These are phyloP conservation scores for Trametes pubescens DNA, from an alignment of 1,284 basidiomycete species.

Conservation along the genomic window DNA sequence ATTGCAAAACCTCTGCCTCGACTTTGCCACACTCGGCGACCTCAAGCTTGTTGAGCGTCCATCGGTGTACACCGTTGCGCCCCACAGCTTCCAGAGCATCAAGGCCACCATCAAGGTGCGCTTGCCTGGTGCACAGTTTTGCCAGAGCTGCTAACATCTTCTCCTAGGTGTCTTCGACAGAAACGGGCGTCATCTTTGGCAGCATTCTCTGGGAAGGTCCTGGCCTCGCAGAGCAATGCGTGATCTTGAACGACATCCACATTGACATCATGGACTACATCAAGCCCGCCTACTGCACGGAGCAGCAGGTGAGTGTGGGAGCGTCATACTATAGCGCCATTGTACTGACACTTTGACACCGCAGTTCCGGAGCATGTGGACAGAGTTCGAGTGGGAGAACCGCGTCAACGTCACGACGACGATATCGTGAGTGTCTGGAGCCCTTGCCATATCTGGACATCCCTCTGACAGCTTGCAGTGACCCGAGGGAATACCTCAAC, in stretches of 20 bases:
- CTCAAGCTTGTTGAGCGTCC: conserved; percentile 98
- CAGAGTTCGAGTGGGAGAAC: conserved; percentile 99
- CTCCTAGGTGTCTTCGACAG: conserved; percentile 86
- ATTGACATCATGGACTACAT: conserved; percentile 99
- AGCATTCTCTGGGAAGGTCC: conserved; percentile 98
- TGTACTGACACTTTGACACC: conserved; percentile 17
- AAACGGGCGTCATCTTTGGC: conserved; percentile 98
- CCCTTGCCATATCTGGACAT: conserved; percentile 1
- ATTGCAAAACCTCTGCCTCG: conserved; percentile 95
- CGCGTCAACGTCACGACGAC: conserved; percentile 91
- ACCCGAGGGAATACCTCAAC: conserved; percentile 84
- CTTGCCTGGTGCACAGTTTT: not conserved
- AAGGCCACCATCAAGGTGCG: conserved; percentile 96
- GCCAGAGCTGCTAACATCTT: not conserved
- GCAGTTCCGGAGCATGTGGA: conserved; percentile 97
- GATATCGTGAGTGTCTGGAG: conserved; percentile 65
- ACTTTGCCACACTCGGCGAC: conserved; percentile 98
- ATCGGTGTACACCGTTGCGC: conserved; percentile 91
- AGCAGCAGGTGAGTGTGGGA: conserved; percentile 79
- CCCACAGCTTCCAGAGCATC: conserved; percentile 98
- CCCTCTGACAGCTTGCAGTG: conserved; percentile 48
- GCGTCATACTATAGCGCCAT: not conserved
- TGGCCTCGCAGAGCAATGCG: conserved; percentile 86
- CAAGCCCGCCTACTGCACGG: conserved; percentile 95
- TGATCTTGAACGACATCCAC: conserved; percentile 97